These are phyloP conservation scores for Diaporthe vaccinii DNA, from an alignment of 2,329 filamentous ascomycete genomes.

Conservation along the genomic window DNA sequence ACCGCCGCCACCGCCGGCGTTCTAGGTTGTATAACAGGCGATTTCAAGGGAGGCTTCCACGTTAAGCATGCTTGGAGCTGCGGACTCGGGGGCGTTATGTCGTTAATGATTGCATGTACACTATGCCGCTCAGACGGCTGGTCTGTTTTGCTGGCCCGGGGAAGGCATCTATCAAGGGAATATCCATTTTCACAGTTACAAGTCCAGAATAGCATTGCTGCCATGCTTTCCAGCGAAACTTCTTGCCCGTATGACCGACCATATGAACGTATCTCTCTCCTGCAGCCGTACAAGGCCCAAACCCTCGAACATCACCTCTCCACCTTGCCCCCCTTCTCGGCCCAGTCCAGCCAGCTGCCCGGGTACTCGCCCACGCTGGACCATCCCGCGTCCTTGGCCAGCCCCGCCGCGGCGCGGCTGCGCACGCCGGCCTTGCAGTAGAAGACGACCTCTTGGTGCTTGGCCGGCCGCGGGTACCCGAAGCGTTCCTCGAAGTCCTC, in stretches of 20 bases:
- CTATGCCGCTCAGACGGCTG: slow-evolving; percentile 21
- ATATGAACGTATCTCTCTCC: not conserved
- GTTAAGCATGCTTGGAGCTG: not conserved
- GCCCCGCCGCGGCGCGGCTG: slow-evolving; percentile 79
- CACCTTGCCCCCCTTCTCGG: slow-evolving; percentile 75
- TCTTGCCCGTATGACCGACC: not conserved
- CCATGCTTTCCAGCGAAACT: not conserved
- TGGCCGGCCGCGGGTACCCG: slow-evolving; percentile 77
- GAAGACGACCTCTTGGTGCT: slow-evolving; percentile 77
- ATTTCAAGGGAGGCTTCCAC: not conserved
- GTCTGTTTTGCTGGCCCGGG: slow-evolving; percentile 5
- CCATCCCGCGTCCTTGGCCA: slow-evolving; percentile 86
- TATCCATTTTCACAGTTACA: slow-evolving; percentile 8
- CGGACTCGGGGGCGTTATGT: slow-evolving; percentile 27
- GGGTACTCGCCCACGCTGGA: slow-evolving; percentile 77
- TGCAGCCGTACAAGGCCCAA: not conserved
- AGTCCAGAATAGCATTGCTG: slow-evolving; percentile 3
- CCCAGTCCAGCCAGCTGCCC: slow-evolving; percentile 89
- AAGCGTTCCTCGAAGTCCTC: slow-evolving; percentile 88
- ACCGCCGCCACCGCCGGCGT: slow-evolving; percentile 24
- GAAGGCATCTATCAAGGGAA: slow-evolving; percentile 15
- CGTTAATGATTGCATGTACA: slow-evolving; percentile 36
- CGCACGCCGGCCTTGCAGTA: slow-evolving; percentile 95
- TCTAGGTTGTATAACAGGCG: slow-evolving; percentile 6
- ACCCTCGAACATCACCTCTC: slow-evolving; percentile 50